These are phyloP conservation scores for Phaseolus lunatus DNA, from an alignment of 306 rosid species.

Conservation along the genomic window DNA sequence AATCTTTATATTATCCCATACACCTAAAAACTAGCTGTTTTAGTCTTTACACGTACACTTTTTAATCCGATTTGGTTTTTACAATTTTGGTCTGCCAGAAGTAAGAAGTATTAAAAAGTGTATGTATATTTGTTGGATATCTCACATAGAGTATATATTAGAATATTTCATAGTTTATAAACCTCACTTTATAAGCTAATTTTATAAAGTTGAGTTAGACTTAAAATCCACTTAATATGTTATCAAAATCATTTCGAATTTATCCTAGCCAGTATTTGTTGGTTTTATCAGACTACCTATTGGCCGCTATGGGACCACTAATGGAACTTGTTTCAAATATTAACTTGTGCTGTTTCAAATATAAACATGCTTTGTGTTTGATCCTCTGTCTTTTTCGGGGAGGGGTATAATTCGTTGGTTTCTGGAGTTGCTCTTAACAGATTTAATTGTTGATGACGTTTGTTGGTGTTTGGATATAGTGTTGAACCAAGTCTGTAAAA, in stretches of 20 bases:
- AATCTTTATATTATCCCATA: no score
- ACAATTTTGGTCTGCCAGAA: background rate
- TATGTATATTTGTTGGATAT: no score
- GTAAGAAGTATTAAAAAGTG: background rate
- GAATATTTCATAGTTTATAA: no score
- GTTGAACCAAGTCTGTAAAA: conserved; percentile 5
- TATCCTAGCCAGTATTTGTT: no score
- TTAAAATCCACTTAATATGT: no score
- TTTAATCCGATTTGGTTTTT: background rate
- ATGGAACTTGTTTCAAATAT: background rate
- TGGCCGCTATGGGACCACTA: no score
- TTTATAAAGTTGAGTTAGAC: no score
- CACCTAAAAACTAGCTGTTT: no score
- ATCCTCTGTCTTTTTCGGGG: background rate
- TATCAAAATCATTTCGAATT: no score
- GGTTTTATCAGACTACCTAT: no score
- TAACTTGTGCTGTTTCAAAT: background rate
- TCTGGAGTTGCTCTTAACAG: background rate
- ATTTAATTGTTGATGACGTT: background rate
- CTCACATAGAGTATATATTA: no score
- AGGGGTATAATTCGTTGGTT: background rate
- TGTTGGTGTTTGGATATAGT: conserved; percentile 25
- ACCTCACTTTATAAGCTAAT: no score
- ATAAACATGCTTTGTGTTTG: background rate
- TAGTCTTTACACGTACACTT: background rate